Base-by-base conservation (phyloP, 31 red algal species). In the Bonnemaisonia californica region DNA sequence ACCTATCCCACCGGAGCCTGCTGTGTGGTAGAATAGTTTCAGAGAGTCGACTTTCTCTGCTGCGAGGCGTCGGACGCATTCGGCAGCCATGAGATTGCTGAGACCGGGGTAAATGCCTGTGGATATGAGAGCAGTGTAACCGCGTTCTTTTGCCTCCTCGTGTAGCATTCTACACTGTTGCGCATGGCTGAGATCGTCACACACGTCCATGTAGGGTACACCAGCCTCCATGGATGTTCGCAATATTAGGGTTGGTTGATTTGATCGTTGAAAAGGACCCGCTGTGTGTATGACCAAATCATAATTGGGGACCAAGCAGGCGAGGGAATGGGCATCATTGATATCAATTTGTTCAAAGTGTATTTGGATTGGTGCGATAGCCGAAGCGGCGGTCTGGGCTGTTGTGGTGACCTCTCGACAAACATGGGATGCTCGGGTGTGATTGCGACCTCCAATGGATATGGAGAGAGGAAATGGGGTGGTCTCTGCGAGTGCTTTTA, bases 41-140 rank as follows among this genome's bases (percentile, higher is more conserved):
- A 89, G 47, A 1, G 55, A 42, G 18, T 72, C n/a, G 18, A 51
- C 37, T 23, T 57, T 27, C 3, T 74, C 76, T 7, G 7, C 34
- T 23, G 61, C 42, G 22, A 92, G 34, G n/a, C 39, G 71, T 21
- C 27, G 32, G 29, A 56, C 69, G 13, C 57, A 73, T 18, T 81
- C 81, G 1, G 80, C 84, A 11, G 94, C 94, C 71, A 97, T 84
- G 19, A 92, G 61, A 55, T 97, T 97, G 57, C 83, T 89, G n/a
- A 97, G 31, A 22, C 94, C 94, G 12, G 94, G 94, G 30, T 92
- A 97, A 29, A 92, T 92, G 26, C 94, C 94, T 3, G 94, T 92
- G 4, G 82, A 82, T 39, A 97, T 83, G 40, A 83, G 54, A 4
- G 79, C 83, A 23, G 48, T 71, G 34, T 79, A 81, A 40, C 77